Evolutionary conservation across 768 basidiomycete species (phyloP).

Genomic region (Russula compacta): DNA sequence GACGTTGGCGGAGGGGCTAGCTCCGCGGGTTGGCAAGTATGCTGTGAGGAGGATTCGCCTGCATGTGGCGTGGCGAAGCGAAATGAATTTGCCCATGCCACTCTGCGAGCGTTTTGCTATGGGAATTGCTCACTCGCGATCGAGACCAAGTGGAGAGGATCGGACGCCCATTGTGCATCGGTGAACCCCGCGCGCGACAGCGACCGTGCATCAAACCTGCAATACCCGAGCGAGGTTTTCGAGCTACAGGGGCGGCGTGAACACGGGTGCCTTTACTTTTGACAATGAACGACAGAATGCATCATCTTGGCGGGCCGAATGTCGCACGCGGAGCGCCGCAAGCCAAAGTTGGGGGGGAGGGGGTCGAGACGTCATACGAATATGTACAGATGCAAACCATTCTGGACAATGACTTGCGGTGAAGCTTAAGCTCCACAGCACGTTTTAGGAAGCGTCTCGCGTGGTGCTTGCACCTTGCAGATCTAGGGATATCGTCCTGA

Average conservation of each 20-base stretch:
- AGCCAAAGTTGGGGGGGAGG: constrained; percentile 2
- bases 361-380: constrained; percentile 1
- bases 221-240: background rate
- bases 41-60: constrained; percentile 3
- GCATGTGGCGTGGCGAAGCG: constrained; percentile 12
- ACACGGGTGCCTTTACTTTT: background rate
- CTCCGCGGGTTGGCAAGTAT: constrained; percentile 8
- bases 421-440: constrained; percentile 3
- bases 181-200: background rate
- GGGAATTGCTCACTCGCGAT: constrained; percentile 3
- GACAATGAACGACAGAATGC: background rate
- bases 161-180: constrained; percentile 6
- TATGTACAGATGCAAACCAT: constrained; percentile 14
- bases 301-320: constrained; percentile 1
- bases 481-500: constrained; percentile 1
- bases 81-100: constrained; percentile 7
- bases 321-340: constrained; percentile 10
- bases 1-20: constrained; percentile 2
- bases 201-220: background rate
- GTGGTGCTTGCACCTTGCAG: background rate
- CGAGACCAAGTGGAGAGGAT: background rate
- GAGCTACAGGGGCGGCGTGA: background rate
- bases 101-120: constrained; percentile 11
- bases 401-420: constrained; percentile 4
- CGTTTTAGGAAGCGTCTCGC: constrained; percentile 10